These are phyloP conservation scores for Leccinellum albellum DNA, from an alignment of 768 basidiomycete species.

Conservation along the genomic window DNA sequence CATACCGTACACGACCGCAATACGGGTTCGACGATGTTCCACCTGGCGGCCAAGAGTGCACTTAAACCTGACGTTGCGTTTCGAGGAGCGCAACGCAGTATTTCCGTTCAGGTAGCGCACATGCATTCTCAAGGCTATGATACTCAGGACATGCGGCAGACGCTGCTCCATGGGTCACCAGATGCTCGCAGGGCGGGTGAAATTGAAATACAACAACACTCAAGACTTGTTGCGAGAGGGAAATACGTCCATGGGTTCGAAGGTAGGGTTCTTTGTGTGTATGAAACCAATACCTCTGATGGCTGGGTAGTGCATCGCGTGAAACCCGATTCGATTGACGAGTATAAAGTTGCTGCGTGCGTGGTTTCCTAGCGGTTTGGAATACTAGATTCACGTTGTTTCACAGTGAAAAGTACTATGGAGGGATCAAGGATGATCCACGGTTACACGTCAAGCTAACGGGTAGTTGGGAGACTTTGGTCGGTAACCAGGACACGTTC, in stretches of 20 bases:
- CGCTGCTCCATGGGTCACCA: conserved; percentile 88
- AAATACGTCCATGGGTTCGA: conserved; percentile 94
- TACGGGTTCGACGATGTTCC: conserved; percentile 20
- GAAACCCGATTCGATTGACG: conserved; percentile 72
- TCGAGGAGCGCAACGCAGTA: conserved; percentile 39
- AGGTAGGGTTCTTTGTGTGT: conserved; percentile 39
- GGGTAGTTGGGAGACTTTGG: conserved; percentile 88
- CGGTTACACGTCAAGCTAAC: conserved; percentile 81
- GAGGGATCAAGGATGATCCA: conserved; percentile 69
- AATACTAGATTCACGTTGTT: conserved; percentile 6
- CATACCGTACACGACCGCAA: conserved; percentile 1
- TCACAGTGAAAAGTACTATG: conserved; percentile 77
- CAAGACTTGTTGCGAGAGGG: conserved; percentile 82
- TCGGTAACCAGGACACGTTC: conserved; percentile 89
- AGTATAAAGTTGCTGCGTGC: conserved; percentile 88
- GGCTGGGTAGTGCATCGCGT: conserved; percentile 70
- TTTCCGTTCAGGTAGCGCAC: conserved; percentile 59
- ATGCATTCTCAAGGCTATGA: conserved; percentile 18
- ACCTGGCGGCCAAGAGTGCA: conserved; percentile 14
- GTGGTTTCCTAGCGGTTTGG: conserved; percentile 25
- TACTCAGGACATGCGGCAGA: conserved; percentile 44
- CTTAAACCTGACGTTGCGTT: conserved; percentile 13
- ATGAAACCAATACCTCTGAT: conserved; percentile 1
- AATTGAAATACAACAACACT: conserved; percentile 75
- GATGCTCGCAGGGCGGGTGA: conserved; percentile 85